phyloP scores from a whole-genome alignment of 495 filamentous ascomycete genomes.

The Penicillium bialowiezense region DNA sequence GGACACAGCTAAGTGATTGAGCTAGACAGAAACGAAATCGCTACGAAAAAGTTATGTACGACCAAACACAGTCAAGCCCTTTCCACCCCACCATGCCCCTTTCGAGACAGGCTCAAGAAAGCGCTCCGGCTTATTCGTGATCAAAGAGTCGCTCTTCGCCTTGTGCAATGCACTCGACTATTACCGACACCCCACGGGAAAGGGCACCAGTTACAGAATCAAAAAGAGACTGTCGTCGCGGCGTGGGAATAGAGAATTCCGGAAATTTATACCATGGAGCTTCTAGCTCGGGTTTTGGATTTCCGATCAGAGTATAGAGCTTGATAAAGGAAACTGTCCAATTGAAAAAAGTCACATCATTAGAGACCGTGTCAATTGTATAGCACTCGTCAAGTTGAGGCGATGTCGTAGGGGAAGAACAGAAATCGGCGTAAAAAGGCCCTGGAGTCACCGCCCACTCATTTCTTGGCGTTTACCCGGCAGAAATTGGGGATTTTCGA shows the following conservation, averaged over 20 bases:
- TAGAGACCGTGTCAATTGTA: conserved; percentile 5
- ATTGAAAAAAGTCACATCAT: conserved; percentile 4
- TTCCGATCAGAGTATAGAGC: too few species aligned
- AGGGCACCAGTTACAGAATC: conserved; percentile 56
- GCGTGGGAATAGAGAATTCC: conserved; percentile 28
- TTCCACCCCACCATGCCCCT: conserved; percentile 75
- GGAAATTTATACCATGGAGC: not conserved
- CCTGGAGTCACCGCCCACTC: conserved; percentile 2
- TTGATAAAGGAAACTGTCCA: not conserved
- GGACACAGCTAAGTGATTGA: not conserved
- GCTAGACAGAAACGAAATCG: conserved; percentile 3
- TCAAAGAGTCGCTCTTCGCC: conserved; percentile 56
- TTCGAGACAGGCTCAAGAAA: conserved; percentile 73
- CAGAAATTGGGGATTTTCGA: conserved; percentile 7
- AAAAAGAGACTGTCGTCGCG: conserved; percentile 51
- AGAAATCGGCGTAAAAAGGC: not conserved
- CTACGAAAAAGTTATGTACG: conserved; percentile 39
- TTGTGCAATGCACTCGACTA: conserved; percentile 46
- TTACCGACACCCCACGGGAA: conserved; percentile 50
- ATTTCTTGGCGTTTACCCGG: conserved; percentile 1
- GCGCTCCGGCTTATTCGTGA: conserved; percentile 97
- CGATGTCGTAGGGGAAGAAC: conserved; percentile 4
- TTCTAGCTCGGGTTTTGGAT: not conserved
- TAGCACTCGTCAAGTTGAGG: too few species aligned
- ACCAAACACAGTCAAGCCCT: conserved; percentile 87